Evolutionary conservation across 148 eudicot genomes (phyloP).

Genomic region (Fagopyrum esculentum): DNA sequence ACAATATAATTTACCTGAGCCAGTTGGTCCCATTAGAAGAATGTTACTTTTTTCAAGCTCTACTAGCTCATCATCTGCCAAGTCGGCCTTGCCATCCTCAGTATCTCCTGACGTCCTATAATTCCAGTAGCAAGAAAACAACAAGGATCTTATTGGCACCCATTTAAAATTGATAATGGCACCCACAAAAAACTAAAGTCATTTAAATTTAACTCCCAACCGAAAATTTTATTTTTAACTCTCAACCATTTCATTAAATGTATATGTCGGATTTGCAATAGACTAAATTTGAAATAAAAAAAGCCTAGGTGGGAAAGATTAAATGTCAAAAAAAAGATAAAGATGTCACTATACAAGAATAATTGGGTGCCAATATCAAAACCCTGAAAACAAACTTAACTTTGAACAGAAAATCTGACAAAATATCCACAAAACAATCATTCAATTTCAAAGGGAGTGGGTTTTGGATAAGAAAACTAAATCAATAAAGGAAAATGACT

Average conservation of each 20-base stretch:
- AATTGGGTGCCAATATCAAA: too few species aligned
- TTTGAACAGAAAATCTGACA: background rate
- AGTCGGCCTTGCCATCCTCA: background rate
- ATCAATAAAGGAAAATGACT: background rate
- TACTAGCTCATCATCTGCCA: constrained; percentile 51
- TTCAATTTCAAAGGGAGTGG: background rate
- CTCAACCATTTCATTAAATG: too few species aligned
- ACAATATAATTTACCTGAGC: constrained; percentile 47
- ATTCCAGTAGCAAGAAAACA: background rate
- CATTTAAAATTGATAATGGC: too few species aligned
- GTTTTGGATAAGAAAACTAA: background rate
- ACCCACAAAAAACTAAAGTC: too few species aligned
- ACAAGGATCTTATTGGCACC: too few species aligned
- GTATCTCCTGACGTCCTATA: background rate
- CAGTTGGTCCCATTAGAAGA: constrained; percentile 92
- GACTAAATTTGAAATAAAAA: too few species aligned
- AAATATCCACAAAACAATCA: background rate
- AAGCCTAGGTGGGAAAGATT: too few species aligned
- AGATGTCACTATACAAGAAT: too few species aligned
- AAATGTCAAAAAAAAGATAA: too few species aligned
- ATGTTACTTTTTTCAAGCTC: constrained; percentile 92
- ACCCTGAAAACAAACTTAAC: background rate
- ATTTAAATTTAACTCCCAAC: too few species aligned
- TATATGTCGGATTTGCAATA: too few species aligned
- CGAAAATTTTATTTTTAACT: too few species aligned